These are phyloP conservation scores for Phascolomyces articulosus DNA, from an alignment of 371 early-diverging fungal genomes.

Conservation along the genomic window DNA sequence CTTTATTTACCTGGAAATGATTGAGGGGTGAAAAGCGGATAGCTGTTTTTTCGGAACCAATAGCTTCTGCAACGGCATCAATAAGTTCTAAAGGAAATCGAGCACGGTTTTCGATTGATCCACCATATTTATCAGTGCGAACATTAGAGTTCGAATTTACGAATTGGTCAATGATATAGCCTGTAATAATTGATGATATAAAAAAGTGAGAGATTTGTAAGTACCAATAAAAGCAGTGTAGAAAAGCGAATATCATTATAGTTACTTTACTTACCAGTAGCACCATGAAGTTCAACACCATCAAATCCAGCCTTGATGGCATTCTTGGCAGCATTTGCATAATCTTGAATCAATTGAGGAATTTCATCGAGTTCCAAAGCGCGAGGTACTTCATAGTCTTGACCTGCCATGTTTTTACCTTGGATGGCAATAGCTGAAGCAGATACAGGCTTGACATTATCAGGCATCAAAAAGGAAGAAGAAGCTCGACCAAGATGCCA, in stretches of 20 bases:
- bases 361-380: slow-evolving; percentile 71
- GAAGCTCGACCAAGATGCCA: slow-evolving; percentile 24
- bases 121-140: slow-evolving; percentile 67
- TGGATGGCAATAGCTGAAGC: slow-evolving; percentile 28
- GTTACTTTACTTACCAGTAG: slow-evolving; percentile 44
- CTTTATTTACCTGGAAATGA: slow-evolving; percentile 8
- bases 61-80: slow-evolving; percentile 26
- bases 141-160: slow-evolving; percentile 31
- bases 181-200: no score
- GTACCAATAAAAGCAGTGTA: no score
- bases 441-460: slow-evolving; percentile 19
- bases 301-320: slow-evolving; percentile 60
- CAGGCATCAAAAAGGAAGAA: slow-evolving; percentile 1
- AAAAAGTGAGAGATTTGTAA: no score
- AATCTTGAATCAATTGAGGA: slow-evolving; percentile 54
- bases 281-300: slow-evolving; percentile 70
- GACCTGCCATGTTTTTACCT: slow-evolving; percentile 11
- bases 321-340: slow-evolving; percentile 49
- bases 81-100: slow-evolving; percentile 50
- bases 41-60: slow-evolving; percentile 15
- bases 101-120: slow-evolving; percentile 52
- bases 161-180: slow-evolving; percentile 62
- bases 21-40: slow-evolving; percentile 22
- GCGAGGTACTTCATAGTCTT: slow-evolving; percentile 48
- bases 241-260: no score